Conservation (phyloP, 768 basidiomycete genomes). For the Mycena polygramma region DNA sequence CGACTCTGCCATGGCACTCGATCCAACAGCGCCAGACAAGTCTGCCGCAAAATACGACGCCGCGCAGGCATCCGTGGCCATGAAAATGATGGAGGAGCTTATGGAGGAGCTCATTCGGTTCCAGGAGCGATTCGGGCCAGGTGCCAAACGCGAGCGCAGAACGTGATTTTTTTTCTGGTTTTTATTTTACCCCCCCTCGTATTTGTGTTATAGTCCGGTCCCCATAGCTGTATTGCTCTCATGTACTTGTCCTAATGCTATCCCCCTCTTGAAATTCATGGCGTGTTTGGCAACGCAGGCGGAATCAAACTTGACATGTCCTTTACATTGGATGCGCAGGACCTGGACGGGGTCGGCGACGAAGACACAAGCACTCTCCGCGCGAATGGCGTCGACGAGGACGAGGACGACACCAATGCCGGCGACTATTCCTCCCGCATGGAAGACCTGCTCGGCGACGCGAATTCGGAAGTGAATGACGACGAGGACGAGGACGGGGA, state of each 20-base stretch:
- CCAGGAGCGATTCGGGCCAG: conserved; percentile 66
- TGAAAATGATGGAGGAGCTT: conserved; percentile 91
- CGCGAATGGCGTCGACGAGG: conserved; percentile 57
- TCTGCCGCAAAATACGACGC: conserved; percentile 39
- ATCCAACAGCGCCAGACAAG: conserved; percentile 36
- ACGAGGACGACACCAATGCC: conserved; percentile 43
- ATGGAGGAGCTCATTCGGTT: conserved; percentile 92
- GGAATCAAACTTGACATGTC: conserved; percentile 24
- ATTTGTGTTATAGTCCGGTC: conserved; percentile 10
- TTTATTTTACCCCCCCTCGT: conserved; percentile 7
- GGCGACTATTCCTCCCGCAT: conserved; percentile 78
- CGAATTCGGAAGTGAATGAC: conserved; percentile 39
- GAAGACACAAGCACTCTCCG: conserved; percentile 36
- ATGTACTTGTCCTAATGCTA: conserved; percentile 27
- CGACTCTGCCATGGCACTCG: conserved; percentile 51
- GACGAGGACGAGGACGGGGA: conserved; percentile 56
- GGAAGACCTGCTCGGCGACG: conserved; percentile 71
- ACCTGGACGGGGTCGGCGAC: conserved; percentile 28
- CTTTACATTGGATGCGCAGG: conserved; percentile 23
- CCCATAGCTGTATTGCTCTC: conserved; percentile 17
- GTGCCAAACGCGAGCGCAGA: conserved; percentile 32
- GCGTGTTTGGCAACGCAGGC: conserved; percentile 7
- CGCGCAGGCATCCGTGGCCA: conserved; percentile 57
- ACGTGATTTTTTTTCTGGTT: conserved; percentile 3
- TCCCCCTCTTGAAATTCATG: background rate